Evolutionary conservation across 2,329 filamentous ascomycete genomes (phyloP).

Genomic region (Sarocladium oryzae): DNA sequence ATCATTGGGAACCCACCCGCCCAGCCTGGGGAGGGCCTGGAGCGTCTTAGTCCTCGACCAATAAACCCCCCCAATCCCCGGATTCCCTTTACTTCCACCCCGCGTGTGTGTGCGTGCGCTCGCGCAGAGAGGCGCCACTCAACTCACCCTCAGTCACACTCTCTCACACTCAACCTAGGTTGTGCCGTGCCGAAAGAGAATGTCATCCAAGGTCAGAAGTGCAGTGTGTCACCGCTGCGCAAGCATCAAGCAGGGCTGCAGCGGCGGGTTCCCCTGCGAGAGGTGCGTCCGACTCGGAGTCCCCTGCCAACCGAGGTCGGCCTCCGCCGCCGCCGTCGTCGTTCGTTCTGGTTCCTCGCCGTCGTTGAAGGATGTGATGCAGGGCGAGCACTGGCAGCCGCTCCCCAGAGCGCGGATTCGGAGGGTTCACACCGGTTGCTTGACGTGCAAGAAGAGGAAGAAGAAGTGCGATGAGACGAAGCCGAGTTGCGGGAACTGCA

Average conservation of each 20-base stretch:
- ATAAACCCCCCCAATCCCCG: not conserved
- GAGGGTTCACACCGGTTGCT: constrained; percentile 28
- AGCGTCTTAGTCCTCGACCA: not conserved
- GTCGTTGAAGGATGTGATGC: not conserved
- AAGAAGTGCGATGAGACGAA: constrained; percentile 37
- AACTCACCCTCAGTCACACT: too few species aligned
- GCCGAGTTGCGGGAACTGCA: constrained; percentile 30
- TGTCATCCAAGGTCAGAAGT: constrained; percentile 9
- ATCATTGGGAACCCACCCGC: not conserved
- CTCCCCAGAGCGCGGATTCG: constrained; percentile 24
- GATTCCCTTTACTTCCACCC: too few species aligned
- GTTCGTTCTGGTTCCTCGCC: not conserved
- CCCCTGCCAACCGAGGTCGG: constrained; percentile 22
- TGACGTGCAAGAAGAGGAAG: constrained; percentile 29
- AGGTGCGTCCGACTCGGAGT: constrained; percentile 26
- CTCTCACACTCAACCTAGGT: not conserved
- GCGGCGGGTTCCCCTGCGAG: constrained; percentile 25
- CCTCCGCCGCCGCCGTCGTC: too few species aligned
- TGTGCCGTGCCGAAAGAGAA: not conserved
- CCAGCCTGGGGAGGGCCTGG: too few species aligned
- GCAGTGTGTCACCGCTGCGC: constrained; percentile 27
- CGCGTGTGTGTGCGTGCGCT: too few species aligned
- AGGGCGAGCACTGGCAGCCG: constrained; percentile 12
- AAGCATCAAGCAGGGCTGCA: constrained; percentile 29
- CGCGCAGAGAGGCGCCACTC: too few species aligned